phyloP scores from a whole-genome alignment of 768 basidiomycete species.

The Erythrobasidium yunnanense region DNA sequence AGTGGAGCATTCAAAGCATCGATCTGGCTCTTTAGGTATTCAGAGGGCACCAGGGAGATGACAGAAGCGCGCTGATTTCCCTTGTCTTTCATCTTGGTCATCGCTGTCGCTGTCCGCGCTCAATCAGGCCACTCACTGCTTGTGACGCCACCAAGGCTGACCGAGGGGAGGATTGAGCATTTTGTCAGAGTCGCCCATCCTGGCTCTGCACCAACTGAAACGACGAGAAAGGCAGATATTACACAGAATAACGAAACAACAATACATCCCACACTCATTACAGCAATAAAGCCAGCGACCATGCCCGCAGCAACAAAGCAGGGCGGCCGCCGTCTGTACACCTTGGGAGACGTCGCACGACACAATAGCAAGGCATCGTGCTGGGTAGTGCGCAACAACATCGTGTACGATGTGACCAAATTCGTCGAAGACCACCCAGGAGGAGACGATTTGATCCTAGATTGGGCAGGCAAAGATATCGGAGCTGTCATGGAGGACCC shows the following conservation, averaged over 20 bases:
- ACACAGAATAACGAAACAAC: not conserved
- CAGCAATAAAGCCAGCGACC: conserved; percentile 1
- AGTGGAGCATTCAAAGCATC: not conserved
- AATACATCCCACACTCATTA: not conserved
- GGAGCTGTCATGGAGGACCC: conserved; percentile 67
- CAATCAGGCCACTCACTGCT: too few species aligned
- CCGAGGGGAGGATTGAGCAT: too few species aligned
- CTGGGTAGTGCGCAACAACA: conserved; percentile 69
- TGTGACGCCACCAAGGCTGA: too few species aligned
- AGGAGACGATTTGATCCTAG: conserved; percentile 78
- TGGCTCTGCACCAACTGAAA: too few species aligned
- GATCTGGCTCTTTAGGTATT: conserved; percentile 17
- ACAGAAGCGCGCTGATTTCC: not conserved
- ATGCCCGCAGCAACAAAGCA: conserved; percentile 20
- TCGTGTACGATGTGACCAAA: conserved; percentile 77
- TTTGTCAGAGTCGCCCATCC: too few species aligned
- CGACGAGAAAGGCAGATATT: not conserved
- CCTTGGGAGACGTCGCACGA: conserved; percentile 58
- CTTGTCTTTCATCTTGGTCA: conserved; percentile 7
- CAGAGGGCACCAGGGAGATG: not conserved
- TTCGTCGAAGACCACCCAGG: conserved; percentile 87
- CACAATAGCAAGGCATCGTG: conserved; percentile 58
- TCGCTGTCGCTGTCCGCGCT: too few species aligned
- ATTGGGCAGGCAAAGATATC: conserved; percentile 74
- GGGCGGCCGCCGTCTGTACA: conserved; percentile 46